Evolutionary conservation across 345 rosid genomes (phyloP).

Genomic region (Aquilaria yunnanensis): DNA sequence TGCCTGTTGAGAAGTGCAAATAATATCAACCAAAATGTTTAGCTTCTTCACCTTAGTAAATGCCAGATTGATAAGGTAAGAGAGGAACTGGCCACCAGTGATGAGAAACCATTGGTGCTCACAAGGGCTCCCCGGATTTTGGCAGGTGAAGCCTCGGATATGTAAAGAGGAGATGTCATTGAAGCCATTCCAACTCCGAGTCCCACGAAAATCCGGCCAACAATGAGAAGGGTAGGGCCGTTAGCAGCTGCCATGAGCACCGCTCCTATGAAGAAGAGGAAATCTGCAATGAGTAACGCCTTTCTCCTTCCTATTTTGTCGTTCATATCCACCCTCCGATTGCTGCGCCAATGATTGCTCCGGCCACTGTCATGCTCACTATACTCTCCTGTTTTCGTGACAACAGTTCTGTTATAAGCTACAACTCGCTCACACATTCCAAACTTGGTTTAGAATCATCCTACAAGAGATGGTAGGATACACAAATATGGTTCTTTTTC

Average conservation of each 20-base stretch:
- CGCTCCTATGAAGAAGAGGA: conserved; percentile 69
- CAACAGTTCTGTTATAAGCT: neutral
- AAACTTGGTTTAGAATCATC: no score
- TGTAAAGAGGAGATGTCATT: conserved; percentile 85
- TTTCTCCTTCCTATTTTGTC: conserved; percentile 62
- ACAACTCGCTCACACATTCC: neutral
- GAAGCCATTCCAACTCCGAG: conserved; percentile 95
- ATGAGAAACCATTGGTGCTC: conserved; percentile 73
- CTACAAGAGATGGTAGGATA: no score
- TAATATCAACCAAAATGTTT: neutral
- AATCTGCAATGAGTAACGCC: conserved; percentile 57
- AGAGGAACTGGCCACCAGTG: conserved; percentile 83
- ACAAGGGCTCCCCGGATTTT: conserved; percentile 89
- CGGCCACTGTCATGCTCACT: conserved; percentile 90
- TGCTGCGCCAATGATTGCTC: conserved; percentile 85
- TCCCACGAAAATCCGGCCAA: conserved; percentile 78
- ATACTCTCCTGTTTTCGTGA: conserved; percentile 58
- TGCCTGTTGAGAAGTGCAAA: neutral
- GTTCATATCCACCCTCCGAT: conserved; percentile 75
- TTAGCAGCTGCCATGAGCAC: conserved; percentile 74
- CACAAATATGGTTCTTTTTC: no score
- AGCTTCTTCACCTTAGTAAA: conserved; percentile 45
- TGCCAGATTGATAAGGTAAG: conserved; percentile 85
- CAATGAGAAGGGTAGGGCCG: conserved; percentile 46
- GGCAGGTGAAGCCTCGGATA: conserved; percentile 87